Base-by-base conservation (phyloP, 2,329 filamentous ascomycete genomes). In the Bertia moriformis region DNA sequence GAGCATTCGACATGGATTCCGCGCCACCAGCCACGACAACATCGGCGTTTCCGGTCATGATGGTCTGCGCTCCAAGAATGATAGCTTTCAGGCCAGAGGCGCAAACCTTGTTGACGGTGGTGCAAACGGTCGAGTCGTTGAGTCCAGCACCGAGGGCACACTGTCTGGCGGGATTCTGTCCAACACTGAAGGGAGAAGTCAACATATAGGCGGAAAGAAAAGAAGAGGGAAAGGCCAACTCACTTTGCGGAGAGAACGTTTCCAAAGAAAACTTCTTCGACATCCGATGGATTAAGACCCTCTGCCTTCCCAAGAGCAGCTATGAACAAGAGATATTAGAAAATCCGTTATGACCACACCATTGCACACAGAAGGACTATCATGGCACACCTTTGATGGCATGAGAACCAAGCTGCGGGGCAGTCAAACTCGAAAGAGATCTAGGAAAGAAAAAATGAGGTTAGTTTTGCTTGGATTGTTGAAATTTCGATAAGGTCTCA, bases 71-170 rank as follows among this genome's bases (percentile, higher is more conserved):
- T 49, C 83, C 91, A 44, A 98, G 73, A 48, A 94, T 86, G 56
- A 98, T 81, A 49, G 91, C 85, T 71, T 98, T 98, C 58, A 95
- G 68, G 35, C 82, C 80, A 7, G 88, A 95, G 46, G 91, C 91
- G 73, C 91, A 98, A 58, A 98, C 91, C 70, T 98, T 98, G 80
- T 98, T 98, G 56, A 98, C 76, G 39, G 88, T 93, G 36, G 91
- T 98, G 64, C 81, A 83, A 50, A 93, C 74, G 46, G 83, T 83
- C 40, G 73, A 71, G 46, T 93, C 71, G 40, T 77, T 66, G 47
- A 98, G 83, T 45, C 91, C 91, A 53, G 86, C 91, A 51, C 79
- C 76, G 54, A 98, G 73, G 51, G 88, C 86, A 62, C 84, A 93
- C 67, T 98, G 91, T 54, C 91, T 81, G 49, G 91, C 88, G 48